These are phyloP conservation scores for Aspergillus chevalieri DNA, from an alignment of 2,329 filamentous ascomycete genomes.

Conservation along the genomic window DNA sequence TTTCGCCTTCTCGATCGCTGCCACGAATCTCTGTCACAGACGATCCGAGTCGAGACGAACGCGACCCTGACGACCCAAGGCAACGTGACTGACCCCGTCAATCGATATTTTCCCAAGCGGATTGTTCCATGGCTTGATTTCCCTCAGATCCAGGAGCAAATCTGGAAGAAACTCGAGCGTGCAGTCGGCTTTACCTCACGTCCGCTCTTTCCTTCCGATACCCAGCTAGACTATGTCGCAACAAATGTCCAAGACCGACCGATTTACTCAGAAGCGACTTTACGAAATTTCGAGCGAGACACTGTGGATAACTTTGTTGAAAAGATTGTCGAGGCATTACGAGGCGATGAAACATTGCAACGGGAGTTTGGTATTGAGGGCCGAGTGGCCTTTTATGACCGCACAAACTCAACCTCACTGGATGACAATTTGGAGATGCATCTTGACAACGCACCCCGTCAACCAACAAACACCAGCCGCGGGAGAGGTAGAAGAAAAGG, in stretches of 20 bases:
- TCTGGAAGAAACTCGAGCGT: constrained; percentile 16
- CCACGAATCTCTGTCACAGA: constrained; percentile 15
- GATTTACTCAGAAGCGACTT: constrained; percentile 18
- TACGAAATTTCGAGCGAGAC: constrained; percentile 5
- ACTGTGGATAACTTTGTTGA: constrained; percentile 21
- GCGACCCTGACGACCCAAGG: constrained; percentile 18
- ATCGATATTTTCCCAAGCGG: constrained; percentile 12
- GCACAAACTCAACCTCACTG: constrained; percentile 10
- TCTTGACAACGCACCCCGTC: constrained; percentile 6
- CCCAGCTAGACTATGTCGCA: constrained; percentile 11
- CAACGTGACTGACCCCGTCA: constrained; percentile 14
- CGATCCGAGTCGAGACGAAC: constrained; percentile 17
- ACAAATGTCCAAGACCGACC: constrained; percentile 10
- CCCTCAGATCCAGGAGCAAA: constrained; percentile 16
- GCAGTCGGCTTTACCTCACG: constrained; percentile 10
- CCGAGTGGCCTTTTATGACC: constrained; percentile 13
- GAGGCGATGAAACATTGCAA: constrained; percentile 8
- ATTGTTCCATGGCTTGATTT: constrained; percentile 20
- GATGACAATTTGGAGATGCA: constrained; percentile 9
- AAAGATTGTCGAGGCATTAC: constrained; percentile 1
- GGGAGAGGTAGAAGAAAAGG: constrained; percentile 12
- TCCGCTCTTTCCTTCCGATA: constrained; percentile 13
- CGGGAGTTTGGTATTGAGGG: constrained; percentile 12
- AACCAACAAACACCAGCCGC: constrained; percentile 1
- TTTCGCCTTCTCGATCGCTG: constrained; percentile 17